phyloP scores from a whole-genome alignment of 2,329 filamentous ascomycete genomes.

The Penicillium sp. region DNA sequence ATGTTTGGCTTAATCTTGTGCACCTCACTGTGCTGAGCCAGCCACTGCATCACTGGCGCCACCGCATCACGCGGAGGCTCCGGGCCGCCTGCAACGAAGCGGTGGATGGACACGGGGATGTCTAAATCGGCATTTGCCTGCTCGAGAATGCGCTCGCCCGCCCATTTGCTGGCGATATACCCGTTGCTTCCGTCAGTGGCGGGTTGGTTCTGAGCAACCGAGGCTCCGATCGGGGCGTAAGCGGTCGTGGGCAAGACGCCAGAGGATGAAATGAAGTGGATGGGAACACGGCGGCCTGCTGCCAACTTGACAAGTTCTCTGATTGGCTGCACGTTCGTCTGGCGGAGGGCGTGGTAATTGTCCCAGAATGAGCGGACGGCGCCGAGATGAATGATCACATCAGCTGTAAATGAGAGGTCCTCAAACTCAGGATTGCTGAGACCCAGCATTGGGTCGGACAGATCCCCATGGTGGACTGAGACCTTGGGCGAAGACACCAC shows the following conservation, averaged over 20 bases:
- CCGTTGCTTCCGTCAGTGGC: constrained; percentile 33
- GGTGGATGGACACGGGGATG: constrained; percentile 23
- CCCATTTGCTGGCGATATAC: constrained; percentile 43
- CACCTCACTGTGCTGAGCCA: no score
- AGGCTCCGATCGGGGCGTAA: constrained; percentile 11
- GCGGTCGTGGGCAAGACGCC: constrained; percentile 29
- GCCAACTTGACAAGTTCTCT: constrained; percentile 22
- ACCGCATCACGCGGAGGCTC: no score
- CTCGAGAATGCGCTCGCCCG: constrained; percentile 40
- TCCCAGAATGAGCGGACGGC: constrained; percentile 39
- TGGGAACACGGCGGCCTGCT: constrained; percentile 19
- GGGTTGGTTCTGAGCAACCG: constrained; percentile 8
- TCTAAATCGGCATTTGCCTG: background rate
- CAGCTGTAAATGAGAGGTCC: constrained; percentile 31
- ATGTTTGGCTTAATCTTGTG: no score
- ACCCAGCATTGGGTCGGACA: constrained; percentile 39
- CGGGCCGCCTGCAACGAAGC: background rate
- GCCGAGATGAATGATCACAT: constrained; percentile 57
- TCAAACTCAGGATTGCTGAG: constrained; percentile 32
- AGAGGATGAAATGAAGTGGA: constrained; percentile 34
- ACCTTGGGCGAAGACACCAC: constrained; percentile 29
- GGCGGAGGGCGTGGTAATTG: constrained; percentile 26
- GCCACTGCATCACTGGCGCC: no score
- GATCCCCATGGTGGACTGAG: constrained; percentile 38
- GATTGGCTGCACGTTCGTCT: constrained; percentile 27